Evolutionary conservation across 2,329 filamentous ascomycete genomes (phyloP), one percentile per base, ranked within the genome.

Genomic region (Elsinoe perseae): DNA sequence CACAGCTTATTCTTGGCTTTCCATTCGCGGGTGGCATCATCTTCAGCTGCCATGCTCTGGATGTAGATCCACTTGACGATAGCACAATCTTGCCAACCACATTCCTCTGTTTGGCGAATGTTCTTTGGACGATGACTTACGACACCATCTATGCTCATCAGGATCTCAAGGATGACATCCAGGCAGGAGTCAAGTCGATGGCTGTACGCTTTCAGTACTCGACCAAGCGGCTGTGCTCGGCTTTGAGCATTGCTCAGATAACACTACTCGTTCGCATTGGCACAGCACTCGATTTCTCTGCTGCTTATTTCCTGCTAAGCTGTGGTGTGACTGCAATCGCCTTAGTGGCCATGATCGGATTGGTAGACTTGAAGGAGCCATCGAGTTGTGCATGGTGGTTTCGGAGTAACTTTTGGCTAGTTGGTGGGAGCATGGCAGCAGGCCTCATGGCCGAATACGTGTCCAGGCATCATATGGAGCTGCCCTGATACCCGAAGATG

Each of bases 1-100:
- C 78, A 1, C 78, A 80, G 62, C 69, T 75, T 36, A 73, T 77
- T 10, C 65, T 80, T 8, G 78, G 78, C 6, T 66, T 76, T 58
- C 72, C 75, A n/a, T 74, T 80, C 59, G 77, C 75, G 1, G 77
- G 60, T 8, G 62, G 60, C 16, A 32, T 66, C 2, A 52, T 61
- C 1, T 23, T 46, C 2, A 38, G 30, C 12, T 28, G 36, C 14
- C 6, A 36, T 38, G 20, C 30, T 18, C 36, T 55, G 20, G 40
- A 34, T 23, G 20, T 46, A 7, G 21, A 56, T 21, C 57, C 42
- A 9, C 18, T 27, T 2, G 6, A 32, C 12, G 25, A 10, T n/a
- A 23, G 38, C 14, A n/a, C 2, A 16, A 10, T 21, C 5, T 21
- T 50, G 23, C 54, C 61, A 4, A 63, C 63, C 0, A 7, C 61